A percentile compares a stretch with the other conserved stretches of the same genome.
These are phyloP conservation scores for Amanita inopinata DNA, from an alignment of 768 basidiomycete species.

Conservation along the genomic window DNA sequence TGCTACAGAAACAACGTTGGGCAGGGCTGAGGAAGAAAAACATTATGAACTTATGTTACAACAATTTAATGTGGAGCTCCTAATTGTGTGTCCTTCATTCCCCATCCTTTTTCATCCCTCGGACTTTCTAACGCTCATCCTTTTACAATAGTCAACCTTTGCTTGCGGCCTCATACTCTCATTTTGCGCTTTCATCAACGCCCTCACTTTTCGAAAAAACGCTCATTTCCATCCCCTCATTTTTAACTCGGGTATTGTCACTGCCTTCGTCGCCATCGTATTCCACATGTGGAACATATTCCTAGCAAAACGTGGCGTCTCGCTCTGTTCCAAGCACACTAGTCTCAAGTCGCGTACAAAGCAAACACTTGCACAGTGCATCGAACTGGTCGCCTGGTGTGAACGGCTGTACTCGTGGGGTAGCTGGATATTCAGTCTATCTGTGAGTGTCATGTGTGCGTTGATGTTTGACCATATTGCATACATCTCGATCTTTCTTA, in stretches of 20 bases:
- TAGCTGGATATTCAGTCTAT: not conserved
- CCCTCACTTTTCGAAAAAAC: not conserved
- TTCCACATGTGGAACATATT: constrained; percentile 2
- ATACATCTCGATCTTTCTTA: not conserved
- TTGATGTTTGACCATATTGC: constrained; percentile 1
- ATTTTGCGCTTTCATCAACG: constrained; percentile 2
- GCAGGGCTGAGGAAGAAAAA: not conserved
- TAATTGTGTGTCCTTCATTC: not conserved
- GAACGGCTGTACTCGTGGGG: constrained; percentile 1
- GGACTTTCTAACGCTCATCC: not conserved
- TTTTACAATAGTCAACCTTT: not conserved
- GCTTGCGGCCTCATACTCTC: constrained; percentile 1
- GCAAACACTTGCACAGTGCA: not conserved
- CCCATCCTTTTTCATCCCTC: not conserved
- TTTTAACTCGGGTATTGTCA: not conserved
- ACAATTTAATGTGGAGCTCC: constrained; percentile 1
- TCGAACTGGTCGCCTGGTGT: not conserved
- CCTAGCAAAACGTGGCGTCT: not conserved
- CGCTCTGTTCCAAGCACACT: constrained; percentile 1
- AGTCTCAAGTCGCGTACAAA: not conserved
- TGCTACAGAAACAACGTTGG: not conserved
- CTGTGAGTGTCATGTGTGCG: not conserved
- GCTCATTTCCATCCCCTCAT: not conserved
- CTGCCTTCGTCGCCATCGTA: constrained; percentile 1
- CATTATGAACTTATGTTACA: constrained; percentile 3